Conservation (phyloP, 2,329 filamentous ascomycete genomes). For the Diaporthe destruens region DNA sequence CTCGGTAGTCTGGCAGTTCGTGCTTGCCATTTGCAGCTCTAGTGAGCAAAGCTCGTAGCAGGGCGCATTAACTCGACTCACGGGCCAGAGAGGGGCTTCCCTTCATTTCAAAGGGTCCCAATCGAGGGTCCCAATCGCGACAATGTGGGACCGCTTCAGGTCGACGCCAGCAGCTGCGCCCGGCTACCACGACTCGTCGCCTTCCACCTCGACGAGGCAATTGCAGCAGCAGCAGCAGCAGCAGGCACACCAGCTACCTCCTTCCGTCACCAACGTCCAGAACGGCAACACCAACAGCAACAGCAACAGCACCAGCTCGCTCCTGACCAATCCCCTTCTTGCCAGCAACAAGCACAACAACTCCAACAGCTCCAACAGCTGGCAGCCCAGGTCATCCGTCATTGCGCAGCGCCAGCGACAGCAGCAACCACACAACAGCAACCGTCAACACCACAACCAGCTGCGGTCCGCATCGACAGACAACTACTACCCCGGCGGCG, state of each 20-base stretch:
- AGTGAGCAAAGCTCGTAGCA: background rate
- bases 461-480: constrained; percentile 29
- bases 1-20: background rate
- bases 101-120: constrained; percentile 12
- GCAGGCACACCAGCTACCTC: background rate
- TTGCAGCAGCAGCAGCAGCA: background rate
- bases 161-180: constrained; percentile 11
- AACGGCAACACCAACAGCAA: background rate
- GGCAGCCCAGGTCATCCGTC: constrained; percentile 37
- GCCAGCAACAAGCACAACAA: background rate
- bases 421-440: constrained; percentile 19
- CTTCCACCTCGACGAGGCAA: background rate
- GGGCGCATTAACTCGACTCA: constrained; percentile 22
- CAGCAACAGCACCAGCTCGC: constrained; percentile 4
- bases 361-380: constrained; percentile 22
- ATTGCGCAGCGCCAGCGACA: constrained; percentile 35
- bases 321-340: background rate
- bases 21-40: background rate
- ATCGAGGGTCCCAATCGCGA: too few species aligned
- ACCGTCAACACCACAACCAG: background rate
- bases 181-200: background rate
- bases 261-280: background rate
- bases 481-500: constrained; percentile 9
- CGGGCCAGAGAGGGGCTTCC: constrained; percentile 27
- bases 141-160: constrained; percentile 35